Evolutionary conservation across 495 filamentous ascomycete genomes (phyloP).

Genomic region (Aspergillus heteromorphus): DNA sequence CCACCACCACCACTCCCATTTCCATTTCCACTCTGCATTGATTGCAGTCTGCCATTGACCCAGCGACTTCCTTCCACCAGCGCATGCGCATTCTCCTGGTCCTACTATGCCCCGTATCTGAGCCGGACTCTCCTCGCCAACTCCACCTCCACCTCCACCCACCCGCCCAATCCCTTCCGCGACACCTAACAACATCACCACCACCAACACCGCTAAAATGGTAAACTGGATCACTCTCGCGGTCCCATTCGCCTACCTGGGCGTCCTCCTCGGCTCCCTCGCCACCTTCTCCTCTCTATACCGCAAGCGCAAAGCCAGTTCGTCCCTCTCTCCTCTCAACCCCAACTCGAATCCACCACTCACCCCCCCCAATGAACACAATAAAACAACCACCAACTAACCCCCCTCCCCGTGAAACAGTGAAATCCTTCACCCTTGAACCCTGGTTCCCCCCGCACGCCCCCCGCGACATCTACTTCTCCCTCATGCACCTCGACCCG

Average conservation of each 20-base stretch:
- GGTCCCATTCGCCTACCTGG: conserved; percentile 81
- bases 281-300: conserved; percentile 89
- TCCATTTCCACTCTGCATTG: neutral
- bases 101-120: no score
- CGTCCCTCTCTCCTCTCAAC: conserved; percentile 25
- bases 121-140: neutral
- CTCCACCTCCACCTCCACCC: neutral
- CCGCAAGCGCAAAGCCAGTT: conserved; percentile 85
- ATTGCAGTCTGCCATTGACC: neutral
- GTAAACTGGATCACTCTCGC: conserved; percentile 77
- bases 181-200: neutral
- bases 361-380: neutral
- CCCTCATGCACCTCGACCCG: conserved; percentile 81
- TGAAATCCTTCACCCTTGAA: conserved; percentile 70
- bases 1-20: neutral
- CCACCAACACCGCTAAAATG: conserved; percentile 25
- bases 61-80: neutral
- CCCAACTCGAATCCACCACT: neutral
- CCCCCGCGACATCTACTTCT: conserved; percentile 89
- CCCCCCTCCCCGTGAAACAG: conserved; percentile 43
- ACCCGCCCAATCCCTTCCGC: neutral
- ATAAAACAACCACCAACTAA: neutral
- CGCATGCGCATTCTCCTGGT: no score
- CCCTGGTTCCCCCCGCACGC: conserved; percentile 91
- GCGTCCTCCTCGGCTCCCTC: conserved; percentile 78